These are phyloP conservation scores for Xylaria sp. DNA, from an alignment of 2,329 filamentous ascomycete genomes.

Conservation along the genomic window DNA sequence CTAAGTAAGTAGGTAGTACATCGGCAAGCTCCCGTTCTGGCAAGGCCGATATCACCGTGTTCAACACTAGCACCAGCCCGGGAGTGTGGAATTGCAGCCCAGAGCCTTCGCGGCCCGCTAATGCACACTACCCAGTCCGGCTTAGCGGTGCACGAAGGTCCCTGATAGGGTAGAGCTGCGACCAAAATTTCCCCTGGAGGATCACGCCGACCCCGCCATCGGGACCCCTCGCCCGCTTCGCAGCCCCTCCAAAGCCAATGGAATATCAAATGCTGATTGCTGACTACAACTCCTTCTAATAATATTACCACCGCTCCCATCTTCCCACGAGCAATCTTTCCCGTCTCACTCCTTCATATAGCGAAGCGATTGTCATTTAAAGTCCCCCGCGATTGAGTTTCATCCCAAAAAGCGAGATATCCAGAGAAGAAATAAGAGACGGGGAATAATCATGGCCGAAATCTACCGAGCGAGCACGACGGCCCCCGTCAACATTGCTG, in stretches of 20 bases:
- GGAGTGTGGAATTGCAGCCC: not conserved
- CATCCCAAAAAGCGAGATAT: not conserved
- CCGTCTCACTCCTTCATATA: not conserved
- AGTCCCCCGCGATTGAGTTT: too few species aligned
- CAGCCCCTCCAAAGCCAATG: conserved; percentile 13
- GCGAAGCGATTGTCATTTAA: not conserved
- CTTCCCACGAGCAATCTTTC: not conserved
- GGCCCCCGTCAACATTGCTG: conserved; percentile 96
- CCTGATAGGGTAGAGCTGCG: conserved; percentile 13
- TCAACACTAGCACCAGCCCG: not conserved
- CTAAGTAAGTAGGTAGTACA: not conserved
- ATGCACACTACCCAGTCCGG: conserved; percentile 8
- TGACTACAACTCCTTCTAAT: conserved; percentile 21
- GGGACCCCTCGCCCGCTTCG: conserved; percentile 8
- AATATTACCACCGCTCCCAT: conserved; percentile 3
- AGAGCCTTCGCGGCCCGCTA: conserved; percentile 7
- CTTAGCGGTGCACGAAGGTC: not conserved
- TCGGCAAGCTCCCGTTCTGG: conserved; percentile 27
- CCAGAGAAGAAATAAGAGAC: not conserved
- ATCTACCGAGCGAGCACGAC: conserved; percentile 94
- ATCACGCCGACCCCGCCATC: conserved; percentile 26
- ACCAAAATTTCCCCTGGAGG: conserved; percentile 16
- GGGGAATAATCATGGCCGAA: conserved; percentile 48
- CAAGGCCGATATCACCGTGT: conserved; percentile 28
- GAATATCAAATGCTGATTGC: conserved; percentile 24